A percentile compares a stretch with the other conserved stretches of the same genome.
phyloP scores from a whole-genome alignment of 306 rosid genomes.

The Herpetospermum pedunculosum region DNA sequence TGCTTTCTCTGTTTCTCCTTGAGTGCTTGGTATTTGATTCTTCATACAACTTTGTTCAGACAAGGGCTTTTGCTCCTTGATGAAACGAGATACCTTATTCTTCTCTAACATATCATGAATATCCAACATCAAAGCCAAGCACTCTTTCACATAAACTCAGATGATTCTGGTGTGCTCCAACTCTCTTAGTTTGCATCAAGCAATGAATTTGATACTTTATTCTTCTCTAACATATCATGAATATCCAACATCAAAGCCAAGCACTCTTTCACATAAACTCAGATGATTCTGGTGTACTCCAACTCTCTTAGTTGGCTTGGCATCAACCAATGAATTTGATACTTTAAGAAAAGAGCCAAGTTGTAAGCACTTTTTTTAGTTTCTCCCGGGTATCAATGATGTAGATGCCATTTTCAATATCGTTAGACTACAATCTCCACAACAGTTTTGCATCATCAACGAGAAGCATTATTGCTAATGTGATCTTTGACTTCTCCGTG shows the following conservation, averaged over 20 bases:
- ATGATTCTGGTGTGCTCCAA: not conserved
- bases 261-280: not conserved
- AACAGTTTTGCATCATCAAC: not conserved
- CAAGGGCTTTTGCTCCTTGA: not conserved
- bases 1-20: not conserved
- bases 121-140: not conserved
- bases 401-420: not conserved
- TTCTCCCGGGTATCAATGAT: not conserved
- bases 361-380: not conserved
- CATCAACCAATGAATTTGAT: too few species aligned
- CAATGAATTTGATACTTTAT: not conserved
- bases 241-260: not conserved
- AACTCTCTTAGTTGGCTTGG: not conserved
- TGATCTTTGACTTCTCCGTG: not conserved
- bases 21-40: not conserved
- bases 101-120: not conserved
- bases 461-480: not conserved
- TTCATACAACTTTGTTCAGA: not conserved
- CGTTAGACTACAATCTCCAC: not conserved
- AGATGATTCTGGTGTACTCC: not conserved
- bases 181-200: not conserved
- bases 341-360: not conserved
- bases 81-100: not conserved
- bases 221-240: not conserved
- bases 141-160: not conserved